phyloP scores from a whole-genome alignment of 352 stramenopile species.

The Phytopythium litorale region DNA sequence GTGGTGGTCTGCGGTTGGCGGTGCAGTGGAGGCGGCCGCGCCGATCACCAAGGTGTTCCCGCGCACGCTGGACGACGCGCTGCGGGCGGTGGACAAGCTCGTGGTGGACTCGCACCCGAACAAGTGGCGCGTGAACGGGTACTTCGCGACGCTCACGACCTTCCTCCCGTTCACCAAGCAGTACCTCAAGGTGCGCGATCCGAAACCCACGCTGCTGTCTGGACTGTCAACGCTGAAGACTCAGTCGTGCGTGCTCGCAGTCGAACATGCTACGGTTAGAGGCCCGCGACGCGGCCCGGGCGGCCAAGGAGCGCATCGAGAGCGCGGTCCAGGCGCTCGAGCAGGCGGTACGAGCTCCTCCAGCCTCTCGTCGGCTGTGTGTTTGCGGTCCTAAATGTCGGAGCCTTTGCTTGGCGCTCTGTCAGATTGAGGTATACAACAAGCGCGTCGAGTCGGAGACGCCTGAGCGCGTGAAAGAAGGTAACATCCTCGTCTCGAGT shows the following conservation, averaged over 20 bases:
- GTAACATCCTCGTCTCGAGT: slow-evolving; percentile 15
- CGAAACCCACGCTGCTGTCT: not conserved
- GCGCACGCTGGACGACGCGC: slow-evolving; percentile 65
- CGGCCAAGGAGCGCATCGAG: slow-evolving; percentile 60
- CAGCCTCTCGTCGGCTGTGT: not conserved
- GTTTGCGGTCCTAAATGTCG: too few relatives aligned
- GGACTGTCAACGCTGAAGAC: not conserved
- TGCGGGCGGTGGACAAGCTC: slow-evolving; percentile 74
- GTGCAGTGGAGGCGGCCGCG: slow-evolving; percentile 16
- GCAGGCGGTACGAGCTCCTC: slow-evolving; percentile 14
- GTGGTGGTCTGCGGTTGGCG: slow-evolving; percentile 30
- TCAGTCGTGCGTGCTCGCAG: slow-evolving; percentile 16
- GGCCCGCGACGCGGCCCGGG: slow-evolving; percentile 59
- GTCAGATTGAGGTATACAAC: slow-evolving; percentile 36
- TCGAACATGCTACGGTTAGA: slow-evolving; percentile 85
- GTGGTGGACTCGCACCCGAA: slow-evolving; percentile 84
- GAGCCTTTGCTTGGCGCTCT: not conserved
- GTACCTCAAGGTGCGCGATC: slow-evolving; percentile 60
- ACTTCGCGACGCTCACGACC: slow-evolving; percentile 85
- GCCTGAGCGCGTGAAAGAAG: slow-evolving; percentile 53
- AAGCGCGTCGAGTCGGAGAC: slow-evolving; percentile 25
- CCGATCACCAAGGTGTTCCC: slow-evolving; percentile 84
- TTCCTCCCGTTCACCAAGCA: slow-evolving; percentile 88
- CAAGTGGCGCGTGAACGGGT: slow-evolving; percentile 87
- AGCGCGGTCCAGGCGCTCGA: slow-evolving; percentile 26